Evolutionary conservation across 257 asterid species (phyloP).

Genomic region (Solanum virginianum): DNA sequence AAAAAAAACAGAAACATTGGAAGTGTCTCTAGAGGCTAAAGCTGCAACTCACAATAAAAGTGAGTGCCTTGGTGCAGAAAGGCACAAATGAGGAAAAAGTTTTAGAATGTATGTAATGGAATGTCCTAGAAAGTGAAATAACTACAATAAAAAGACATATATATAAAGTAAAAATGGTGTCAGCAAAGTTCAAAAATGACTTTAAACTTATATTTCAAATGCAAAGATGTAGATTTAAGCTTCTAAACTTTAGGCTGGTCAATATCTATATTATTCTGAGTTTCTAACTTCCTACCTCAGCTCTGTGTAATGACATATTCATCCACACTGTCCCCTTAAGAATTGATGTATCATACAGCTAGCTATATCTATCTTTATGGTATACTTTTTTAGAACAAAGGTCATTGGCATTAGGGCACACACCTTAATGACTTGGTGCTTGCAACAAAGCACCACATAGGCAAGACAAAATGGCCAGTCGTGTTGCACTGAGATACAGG

Average conservation of each 20-base stretch:
- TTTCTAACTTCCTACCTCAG: not conserved
- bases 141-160: not conserved
- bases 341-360: not conserved
- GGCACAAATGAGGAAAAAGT: not conserved
- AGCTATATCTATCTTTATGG: not conserved
- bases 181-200: not conserved
- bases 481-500: not conserved
- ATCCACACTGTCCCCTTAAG: not conserved
- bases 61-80: not conserved
- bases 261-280: not conserved
- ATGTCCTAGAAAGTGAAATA: not conserved
- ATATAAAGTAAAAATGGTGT: not conserved
- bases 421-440: not conserved
- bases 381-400: not conserved
- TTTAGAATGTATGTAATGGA: not conserved
- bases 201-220: not conserved
- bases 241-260: not conserved
- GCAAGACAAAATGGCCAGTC: not conserved
- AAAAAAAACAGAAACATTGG: not conserved
- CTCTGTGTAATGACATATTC: not conserved
- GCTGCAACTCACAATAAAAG: not conserved
- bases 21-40: not conserved
- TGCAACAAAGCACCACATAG: not conserved
- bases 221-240: not conserved
- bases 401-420: not conserved